Conservation (phyloP, 495 filamentous ascomycete species). For the Neurospora tetrasperma region DNA sequence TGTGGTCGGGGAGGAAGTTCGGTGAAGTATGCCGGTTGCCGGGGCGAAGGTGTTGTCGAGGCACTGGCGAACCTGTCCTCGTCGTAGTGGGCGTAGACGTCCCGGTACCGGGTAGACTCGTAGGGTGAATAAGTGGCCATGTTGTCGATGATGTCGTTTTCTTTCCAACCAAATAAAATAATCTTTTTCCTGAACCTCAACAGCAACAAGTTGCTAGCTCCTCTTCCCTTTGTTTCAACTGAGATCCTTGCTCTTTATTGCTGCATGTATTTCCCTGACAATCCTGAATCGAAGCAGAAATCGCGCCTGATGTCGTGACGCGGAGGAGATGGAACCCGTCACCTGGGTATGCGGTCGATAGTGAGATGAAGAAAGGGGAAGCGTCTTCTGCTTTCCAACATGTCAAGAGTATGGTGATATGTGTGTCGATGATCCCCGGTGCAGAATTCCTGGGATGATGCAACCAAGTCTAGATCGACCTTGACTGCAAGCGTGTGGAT, state of each 20-base stretch:
- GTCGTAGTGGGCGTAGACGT: constrained; percentile 28
- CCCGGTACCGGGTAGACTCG: constrained; percentile 29
- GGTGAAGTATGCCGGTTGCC: constrained; percentile 32
- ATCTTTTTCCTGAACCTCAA: constrained; percentile 8
- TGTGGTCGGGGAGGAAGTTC: constrained; percentile 27
- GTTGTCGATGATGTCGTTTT: constrained; percentile 22
- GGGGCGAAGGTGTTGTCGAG: constrained; percentile 41
- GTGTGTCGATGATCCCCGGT: constrained; percentile 22
- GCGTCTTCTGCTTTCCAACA: constrained; percentile 41
- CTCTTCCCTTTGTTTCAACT: constrained; percentile 8
- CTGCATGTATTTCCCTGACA: constrained; percentile 13
- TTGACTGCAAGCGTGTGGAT: constrained; percentile 20
- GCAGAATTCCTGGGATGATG: constrained; percentile 14
- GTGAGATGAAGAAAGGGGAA: constrained; percentile 37
- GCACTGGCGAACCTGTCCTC: constrained; percentile 33
- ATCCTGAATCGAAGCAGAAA: constrained; percentile 9
- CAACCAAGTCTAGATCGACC: constrained; percentile 24
- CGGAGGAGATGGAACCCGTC: constrained; percentile 39
- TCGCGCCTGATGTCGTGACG: constrained; percentile 39
- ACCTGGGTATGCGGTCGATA: constrained; percentile 48
- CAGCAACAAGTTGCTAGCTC: constrained; percentile 4
- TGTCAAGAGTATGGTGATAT: constrained; percentile 31
- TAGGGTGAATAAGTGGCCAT: constrained; percentile 40
- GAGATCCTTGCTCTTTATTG: constrained; percentile 9
- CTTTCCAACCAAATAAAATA: constrained; percentile 10